Base-by-base conservation (phyloP, 1,284 basidiomycete species). In the Tilletia indica region DNA sequence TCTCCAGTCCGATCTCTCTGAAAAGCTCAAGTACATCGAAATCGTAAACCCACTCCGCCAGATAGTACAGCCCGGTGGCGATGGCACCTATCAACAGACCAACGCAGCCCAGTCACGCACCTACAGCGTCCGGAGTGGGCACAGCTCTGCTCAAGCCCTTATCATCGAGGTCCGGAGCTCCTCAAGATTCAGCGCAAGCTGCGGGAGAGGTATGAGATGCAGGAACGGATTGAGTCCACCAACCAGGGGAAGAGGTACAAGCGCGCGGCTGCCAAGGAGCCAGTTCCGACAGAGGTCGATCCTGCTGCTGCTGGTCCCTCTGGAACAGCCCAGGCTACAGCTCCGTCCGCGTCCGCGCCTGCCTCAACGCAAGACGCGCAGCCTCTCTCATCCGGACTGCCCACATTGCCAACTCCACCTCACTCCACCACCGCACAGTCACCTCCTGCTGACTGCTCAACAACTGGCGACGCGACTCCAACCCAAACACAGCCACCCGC, bases 21-120 rank as follows among this genome's bases (percentile, higher is more conserved):
- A 75, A 67, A 51, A 79, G 25, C 75, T 73, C 68, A 72, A 68
- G 70, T n/a, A 71, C 51, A 75, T 82, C 9, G 79, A 79, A 68
- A 84, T 84, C 58, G 71, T 74, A 39, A 78, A 81, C 48, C 77
- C 80, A 38, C 82, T 84, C 68, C 56, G 70, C 34, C 82, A 84
- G 75, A 79, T 81, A 69, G 82, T 82, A 38, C 74, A 76, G 11
- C 68, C 76, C 2, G 81, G 81, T 0, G 80, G 77, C 64, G 74
- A 75, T 6, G 81, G 82, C 16, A 73, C 77, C 48, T 83, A 78
- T 76, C 73, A 77, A 21, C 80, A 81, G 71, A 79, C 78, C 66
- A 83, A 83, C 68, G 75, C 81, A 72, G 78, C 78, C 36, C 77
- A 80, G 31, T 77, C 77, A 76, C 0, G 36, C 2, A 61, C 36